Conservation (phyloP, 169 alveolate species). For the Plasmodium vinckei region DNA sequence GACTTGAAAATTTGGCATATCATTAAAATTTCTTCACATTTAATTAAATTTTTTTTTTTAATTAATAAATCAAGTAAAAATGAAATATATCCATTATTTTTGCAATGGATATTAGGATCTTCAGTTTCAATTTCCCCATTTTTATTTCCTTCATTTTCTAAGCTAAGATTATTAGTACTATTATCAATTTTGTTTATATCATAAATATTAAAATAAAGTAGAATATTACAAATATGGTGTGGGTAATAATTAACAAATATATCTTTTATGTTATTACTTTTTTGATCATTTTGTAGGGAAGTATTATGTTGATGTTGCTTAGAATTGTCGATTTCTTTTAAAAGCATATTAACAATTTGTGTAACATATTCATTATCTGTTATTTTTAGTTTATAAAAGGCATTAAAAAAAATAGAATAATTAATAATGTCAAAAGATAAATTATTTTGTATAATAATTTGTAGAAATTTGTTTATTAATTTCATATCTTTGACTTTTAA, state of each 20-base stretch:
- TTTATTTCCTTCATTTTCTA: neutral
- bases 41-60: slow-evolving; percentile 44
- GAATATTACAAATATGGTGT: slow-evolving; percentile 65
- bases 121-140: neutral
- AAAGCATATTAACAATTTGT: slow-evolving; percentile 14
- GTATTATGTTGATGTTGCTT: neutral
- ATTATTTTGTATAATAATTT: slow-evolving; percentile 34
- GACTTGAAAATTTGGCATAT: slow-evolving; percentile 64
- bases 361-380: slow-evolving; percentile 20
- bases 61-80: slow-evolving; percentile 38
- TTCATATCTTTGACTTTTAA: slow-evolving; percentile 71
- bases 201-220: slow-evolving; percentile 56
- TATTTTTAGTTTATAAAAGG: slow-evolving; percentile 61
- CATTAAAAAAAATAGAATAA: slow-evolving; percentile 60
- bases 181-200: slow-evolving; percentile 17
- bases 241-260: slow-evolving; percentile 31
- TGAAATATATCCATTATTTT: neutral
- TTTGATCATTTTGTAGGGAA: neutral
- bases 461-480: slow-evolving; percentile 72
- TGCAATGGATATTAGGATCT: neutral
- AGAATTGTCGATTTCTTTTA: slow-evolving; percentile 29
- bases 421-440: slow-evolving; percentile 49
- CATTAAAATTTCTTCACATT: slow-evolving; percentile 64
- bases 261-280: neutral
- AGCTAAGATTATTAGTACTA: neutral